Percentiles rank a stretch among this genome's conserved stretches.
These are phyloP conservation scores for Herpotrichia juniperi DNA, from an alignment of 2,329 filamentous ascomycete genomes.

Conservation along the genomic window DNA sequence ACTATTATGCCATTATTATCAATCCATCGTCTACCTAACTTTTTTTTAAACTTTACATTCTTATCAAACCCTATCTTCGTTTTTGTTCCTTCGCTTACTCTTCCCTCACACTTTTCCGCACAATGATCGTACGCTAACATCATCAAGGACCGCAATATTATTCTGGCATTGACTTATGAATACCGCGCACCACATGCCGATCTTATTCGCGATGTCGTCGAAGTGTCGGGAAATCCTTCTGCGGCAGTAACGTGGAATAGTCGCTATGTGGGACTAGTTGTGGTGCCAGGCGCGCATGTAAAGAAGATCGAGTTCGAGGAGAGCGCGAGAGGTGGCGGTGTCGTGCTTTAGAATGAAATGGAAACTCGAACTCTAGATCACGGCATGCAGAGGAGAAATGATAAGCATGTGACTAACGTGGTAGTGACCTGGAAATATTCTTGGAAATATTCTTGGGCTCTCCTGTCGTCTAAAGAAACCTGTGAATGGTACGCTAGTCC, in stretches of 20 bases:
- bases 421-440: too few relatives aligned
- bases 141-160: slow-evolving; percentile 82
- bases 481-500: too few relatives aligned
- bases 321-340: slow-evolving; percentile 31
- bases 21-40: slow-evolving; percentile 18
- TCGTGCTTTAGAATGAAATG: slow-evolving; percentile 12
- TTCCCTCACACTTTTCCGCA: neutral
- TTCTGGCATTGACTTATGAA: slow-evolving; percentile 85
- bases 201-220: slow-evolving; percentile 46
- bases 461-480: too few relatives aligned
- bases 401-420: neutral
- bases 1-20: slow-evolving; percentile 52
- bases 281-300: slow-evolving; percentile 86
- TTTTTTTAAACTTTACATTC: too few relatives aligned
- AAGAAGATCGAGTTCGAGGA: slow-evolving; percentile 88
- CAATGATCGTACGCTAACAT: slow-evolving; percentile 1
- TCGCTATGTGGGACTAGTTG: slow-evolving; percentile 85
- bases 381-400: too few relatives aligned
- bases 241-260: slow-evolving; percentile 73
- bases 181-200: slow-evolving; percentile 73
- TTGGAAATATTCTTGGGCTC: too few relatives aligned
- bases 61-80: neutral
- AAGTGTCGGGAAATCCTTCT: slow-evolving; percentile 52
- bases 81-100: neutral
- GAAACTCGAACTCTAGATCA: too few relatives aligned